These are phyloP conservation scores for Trichoderma sp. DNA, from an alignment of 2,329 filamentous ascomycete genomes.

Conservation along the genomic window DNA sequence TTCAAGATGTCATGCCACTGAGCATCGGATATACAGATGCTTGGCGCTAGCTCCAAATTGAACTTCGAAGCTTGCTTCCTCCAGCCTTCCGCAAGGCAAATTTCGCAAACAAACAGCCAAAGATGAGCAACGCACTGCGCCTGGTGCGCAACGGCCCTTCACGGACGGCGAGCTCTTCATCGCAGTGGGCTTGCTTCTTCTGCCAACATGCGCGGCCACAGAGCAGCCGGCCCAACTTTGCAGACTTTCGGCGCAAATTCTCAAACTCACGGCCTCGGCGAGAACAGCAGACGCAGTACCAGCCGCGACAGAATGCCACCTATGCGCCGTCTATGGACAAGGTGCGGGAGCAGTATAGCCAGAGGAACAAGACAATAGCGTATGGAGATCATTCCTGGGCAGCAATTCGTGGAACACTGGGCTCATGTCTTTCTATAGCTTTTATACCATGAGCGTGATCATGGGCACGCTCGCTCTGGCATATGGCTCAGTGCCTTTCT, in stretches of 20 bases:
- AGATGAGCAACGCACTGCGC: slow-evolving; percentile 43
- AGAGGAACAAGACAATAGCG: slow-evolving; percentile 63
- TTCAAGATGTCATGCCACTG: slow-evolving; percentile 16
- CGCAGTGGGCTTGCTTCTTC: slow-evolving; percentile 39
- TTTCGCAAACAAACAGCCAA: slow-evolving; percentile 4
- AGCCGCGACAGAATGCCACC: slow-evolving; percentile 29
- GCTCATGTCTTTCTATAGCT: slow-evolving; percentile 44
- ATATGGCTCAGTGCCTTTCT: slow-evolving; percentile 81
- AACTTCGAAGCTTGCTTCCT: not conserved
- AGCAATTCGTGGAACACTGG: not conserved
- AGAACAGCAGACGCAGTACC: slow-evolving; percentile 25
- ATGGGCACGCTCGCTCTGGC: slow-evolving; percentile 76
- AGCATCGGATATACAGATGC: not conserved
- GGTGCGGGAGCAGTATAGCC: slow-evolving; percentile 61
- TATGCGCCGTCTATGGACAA: slow-evolving; percentile 55
- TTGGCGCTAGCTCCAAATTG: slow-evolving; percentile 5
- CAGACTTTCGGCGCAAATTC: slow-evolving; percentile 32
- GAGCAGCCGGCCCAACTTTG: slow-evolving; percentile 24
- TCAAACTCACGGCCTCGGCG: slow-evolving; percentile 32
- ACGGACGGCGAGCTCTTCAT: slow-evolving; percentile 24
- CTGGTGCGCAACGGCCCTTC: slow-evolving; percentile 35
- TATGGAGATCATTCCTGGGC: slow-evolving; percentile 27
- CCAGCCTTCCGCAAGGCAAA: not conserved
- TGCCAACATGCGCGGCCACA: slow-evolving; percentile 37
- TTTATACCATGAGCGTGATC: slow-evolving; percentile 74